Evolutionary conservation across 257 asterid species (phyloP).

Genomic region (Mitragyna speciosa): DNA sequence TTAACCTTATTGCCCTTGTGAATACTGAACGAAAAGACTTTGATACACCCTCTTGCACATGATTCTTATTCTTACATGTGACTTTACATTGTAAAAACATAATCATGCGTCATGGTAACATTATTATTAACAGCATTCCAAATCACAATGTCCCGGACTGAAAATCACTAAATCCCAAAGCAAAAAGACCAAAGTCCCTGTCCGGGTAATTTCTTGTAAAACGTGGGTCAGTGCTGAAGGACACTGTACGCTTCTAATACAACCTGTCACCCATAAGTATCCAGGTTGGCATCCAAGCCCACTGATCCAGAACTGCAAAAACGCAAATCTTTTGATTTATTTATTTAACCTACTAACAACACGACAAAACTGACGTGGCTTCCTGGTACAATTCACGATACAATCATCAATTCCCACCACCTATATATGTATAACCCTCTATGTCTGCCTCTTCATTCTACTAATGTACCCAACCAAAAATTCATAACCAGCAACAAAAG

Average conservation of each 20-base stretch:
- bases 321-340: neutral
- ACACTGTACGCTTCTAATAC: slow-evolving; percentile 24
- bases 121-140: no score
- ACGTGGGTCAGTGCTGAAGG: slow-evolving; percentile 28
- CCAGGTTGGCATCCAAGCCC: slow-evolving; percentile 69
- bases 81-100: no score
- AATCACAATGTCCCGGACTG: no score
- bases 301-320: slow-evolving; percentile 21
- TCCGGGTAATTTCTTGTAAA: slow-evolving; percentile 36
- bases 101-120: no score
- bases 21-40: no score
- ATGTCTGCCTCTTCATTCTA: no score
- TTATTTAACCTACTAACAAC: neutral
- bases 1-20: no score
- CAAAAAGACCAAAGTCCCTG: neutral
- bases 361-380: slow-evolving; percentile 50
- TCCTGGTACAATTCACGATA: slow-evolving; percentile 45
- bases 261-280: slow-evolving; percentile 44
- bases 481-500: no score
- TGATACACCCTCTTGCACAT: no score
- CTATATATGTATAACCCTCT: neutral
- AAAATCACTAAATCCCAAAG: neutral
- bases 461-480: neutral
- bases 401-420: slow-evolving; percentile 20
- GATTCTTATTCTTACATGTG: no score